A percentile compares a stretch with the other conserved stretches of the same genome.
Conservation (phyloP, 176 grass and related monocot species). For the Triticum timopheevii region DNA sequence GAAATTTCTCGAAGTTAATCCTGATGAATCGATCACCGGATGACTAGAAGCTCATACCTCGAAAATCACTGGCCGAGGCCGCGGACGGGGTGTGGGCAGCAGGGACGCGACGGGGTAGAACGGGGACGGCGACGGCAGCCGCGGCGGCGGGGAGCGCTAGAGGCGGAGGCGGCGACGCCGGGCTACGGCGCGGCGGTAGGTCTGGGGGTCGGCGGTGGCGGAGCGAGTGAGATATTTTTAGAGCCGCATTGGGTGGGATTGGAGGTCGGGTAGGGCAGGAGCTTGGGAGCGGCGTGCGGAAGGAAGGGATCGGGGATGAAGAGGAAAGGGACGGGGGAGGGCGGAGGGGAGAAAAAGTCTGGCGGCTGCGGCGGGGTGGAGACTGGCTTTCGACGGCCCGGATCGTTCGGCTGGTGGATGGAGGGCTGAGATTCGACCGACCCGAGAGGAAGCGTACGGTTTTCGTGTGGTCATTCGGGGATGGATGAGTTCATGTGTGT, state of each 20-base stretch:
- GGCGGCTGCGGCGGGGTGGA: not conserved
- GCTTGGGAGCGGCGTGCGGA: slow-evolving; percentile 8
- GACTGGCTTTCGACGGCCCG: not conserved
- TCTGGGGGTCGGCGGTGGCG: not conserved
- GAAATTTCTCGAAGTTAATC: not conserved
- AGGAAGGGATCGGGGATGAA: slow-evolving; percentile 1
- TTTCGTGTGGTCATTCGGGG: not conserved
- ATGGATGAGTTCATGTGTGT: not conserved
- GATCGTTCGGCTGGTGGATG: not conserved
- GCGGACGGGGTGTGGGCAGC: not conserved
- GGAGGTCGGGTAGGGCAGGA: slow-evolving; percentile 10
- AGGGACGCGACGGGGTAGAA: not conserved
- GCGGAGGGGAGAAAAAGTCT: not conserved
- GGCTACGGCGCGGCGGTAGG: not conserved
- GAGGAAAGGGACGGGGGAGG: slow-evolving; percentile 5
- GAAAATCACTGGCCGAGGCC: not conserved
- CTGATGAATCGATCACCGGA: not conserved
- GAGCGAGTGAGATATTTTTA: not conserved
- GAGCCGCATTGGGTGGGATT: slow-evolving; percentile 9
- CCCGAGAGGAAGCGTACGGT: not conserved
- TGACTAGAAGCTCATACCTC: not conserved
- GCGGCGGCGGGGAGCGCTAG: not conserved
- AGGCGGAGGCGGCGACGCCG: not conserved
- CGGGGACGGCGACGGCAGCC: not conserved
- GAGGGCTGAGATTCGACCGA: not conserved